Evolutionary conservation across 345 rosid species (phyloP), one percentile per base, ranked within the genome.

Genomic region (Anacardium occidentale): DNA sequence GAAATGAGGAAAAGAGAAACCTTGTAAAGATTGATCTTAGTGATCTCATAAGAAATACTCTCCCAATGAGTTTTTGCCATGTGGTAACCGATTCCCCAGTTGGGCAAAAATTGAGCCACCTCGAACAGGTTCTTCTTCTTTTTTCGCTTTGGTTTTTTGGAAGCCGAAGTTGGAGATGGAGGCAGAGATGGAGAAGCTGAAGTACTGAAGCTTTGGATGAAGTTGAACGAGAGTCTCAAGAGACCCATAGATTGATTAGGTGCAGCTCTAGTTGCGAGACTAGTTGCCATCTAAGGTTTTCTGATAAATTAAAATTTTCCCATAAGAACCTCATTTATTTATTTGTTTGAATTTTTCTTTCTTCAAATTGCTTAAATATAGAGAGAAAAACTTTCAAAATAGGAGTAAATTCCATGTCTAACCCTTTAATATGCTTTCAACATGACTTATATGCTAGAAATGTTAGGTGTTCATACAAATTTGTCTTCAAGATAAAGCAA

Each of bases 91-190:
- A 91, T 72, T 20, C 99, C 99, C 98, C 98, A 91, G 47, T 90
- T 86, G 55, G 99, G 97, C 67, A 96, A 79, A 70, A 91, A 93
- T 86, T 90, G 97, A 67, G 91, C 95, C 10, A 93, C 97, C 73
- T 96, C 98, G 81, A 93, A 85, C n/a, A 96, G 74, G 76, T 96
- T 96, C 88, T 93, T 95, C 91, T 86, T 92, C 94, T 86, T 96
- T 62, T 72, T 91, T 60, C 87, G 80, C 79, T 80, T 89, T 2
- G 85, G 83, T 52, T 82, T 87, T 34, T 59, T 78, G 26, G 84
- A 17, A 69, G 79, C 82, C 8, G 78, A 74, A 47, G 82, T 9
- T 62, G 48, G 10, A 73, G 85, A 71, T 29, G 78, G 82, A 73
- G 72, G 64, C 11, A 34, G 53, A 26, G 84, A n/a, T 62, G 78